Base-by-base conservation (phyloP, 2,329 filamentous ascomycete species). In the Pseudopyrenochaeta lycopersici region DNA sequence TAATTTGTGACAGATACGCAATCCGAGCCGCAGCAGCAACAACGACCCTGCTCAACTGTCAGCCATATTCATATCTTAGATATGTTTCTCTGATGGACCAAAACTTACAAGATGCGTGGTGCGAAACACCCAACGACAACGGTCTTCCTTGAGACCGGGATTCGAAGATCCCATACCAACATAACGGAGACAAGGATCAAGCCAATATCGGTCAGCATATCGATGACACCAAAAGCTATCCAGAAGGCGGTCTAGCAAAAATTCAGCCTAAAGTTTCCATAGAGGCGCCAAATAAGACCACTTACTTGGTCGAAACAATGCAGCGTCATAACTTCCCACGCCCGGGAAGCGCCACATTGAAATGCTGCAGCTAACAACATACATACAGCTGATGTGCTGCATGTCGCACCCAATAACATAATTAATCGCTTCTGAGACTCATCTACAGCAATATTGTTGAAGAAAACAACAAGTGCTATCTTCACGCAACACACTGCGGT, bases 151-250 rank as follows among this genome's bases (percentile, higher is more conserved):
- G 60, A 61, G 40, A 60, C 18, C 17, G 39, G 46, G 44, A 64
- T 54, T 15, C 57, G 49, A 18, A 64, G 51, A 39, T 67, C 63
- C 12, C 51, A 49, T 17, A 66, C 62, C 11, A 67, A 54, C 52
- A 64, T 65, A 17, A 67, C 51, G 21, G 60, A 60, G 51, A 66
- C 56, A 60, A 66, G 62, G 45, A 67, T 56, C 20, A 67, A 57
- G n/a, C 53, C 52, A 35, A 67, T 52, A 33, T 67, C 64, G 14
- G 52, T 63, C 4, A 61, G 58, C 57, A 67, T 67, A 38, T 67
- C 64, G 42, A 66, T 64, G 53, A 66, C 64, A 56, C 62, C 62
- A 48, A 56, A 67, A 6, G 63, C 58, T 36, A 66, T 64, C 64
- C 64, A 67, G 53, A 65, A 67, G 42, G 49, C 36, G 27, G 62